Evolutionary conservation across 1,284 basidiomycete genomes (phyloP).

Genomic region (Taiwanofungus camphoratus): DNA sequence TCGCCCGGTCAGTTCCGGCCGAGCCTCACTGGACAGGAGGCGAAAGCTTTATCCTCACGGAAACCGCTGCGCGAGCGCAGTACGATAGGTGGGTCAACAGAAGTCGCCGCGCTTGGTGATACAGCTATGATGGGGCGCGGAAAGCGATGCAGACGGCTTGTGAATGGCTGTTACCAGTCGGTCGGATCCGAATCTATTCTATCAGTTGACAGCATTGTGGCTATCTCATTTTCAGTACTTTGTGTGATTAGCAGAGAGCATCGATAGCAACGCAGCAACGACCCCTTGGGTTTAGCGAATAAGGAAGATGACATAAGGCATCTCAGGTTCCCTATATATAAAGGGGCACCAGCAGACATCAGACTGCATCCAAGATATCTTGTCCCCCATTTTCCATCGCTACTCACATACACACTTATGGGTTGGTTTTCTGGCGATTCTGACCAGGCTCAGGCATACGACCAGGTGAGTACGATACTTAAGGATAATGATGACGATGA

Average conservation of each 20-base stretch:
- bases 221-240: conserved; percentile 8
- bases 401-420: conserved; percentile 33
- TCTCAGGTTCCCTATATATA: conserved; percentile 22
- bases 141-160: conserved; percentile 1
- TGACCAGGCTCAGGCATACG: conserved; percentile 42
- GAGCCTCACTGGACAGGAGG: no score
- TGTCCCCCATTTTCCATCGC: conserved; percentile 16
- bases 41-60: no score
- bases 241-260: no score
- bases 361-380: conserved; percentile 10
- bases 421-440: conserved; percentile 48
- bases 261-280: no score
- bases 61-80: no score
- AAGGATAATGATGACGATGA: conserved; percentile 3
- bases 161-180: neutral
- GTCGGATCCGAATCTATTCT: conserved; percentile 5
- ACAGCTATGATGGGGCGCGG: no score
- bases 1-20: no score
- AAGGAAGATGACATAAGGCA: conserved; percentile 8
- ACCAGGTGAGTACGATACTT: conserved; percentile 29
- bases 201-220: conserved; percentile 3
- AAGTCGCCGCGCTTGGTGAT: no score
- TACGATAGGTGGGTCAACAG: no score
- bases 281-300: conserved; percentile 15
- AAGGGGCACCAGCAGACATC: no score